phyloP scores from a whole-genome alignment of 2,329 filamentous ascomycete species.

The Botrytis elliptica region DNA sequence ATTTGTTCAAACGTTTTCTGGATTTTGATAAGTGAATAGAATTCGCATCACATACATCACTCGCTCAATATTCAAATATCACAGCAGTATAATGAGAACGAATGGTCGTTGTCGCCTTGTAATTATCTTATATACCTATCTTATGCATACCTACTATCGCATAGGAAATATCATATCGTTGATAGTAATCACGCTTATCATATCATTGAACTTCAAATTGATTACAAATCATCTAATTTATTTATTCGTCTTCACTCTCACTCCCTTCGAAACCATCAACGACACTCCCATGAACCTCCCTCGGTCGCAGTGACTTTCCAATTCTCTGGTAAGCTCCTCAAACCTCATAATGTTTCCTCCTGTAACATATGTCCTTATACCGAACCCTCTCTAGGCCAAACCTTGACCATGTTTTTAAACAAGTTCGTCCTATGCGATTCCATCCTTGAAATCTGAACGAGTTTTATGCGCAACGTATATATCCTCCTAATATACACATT shows the following conservation, averaged over 20 bases:
- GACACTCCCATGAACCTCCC: neutral
- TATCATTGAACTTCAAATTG: neutral
- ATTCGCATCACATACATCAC: neutral
- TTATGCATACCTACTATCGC: neutral
- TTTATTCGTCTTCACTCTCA: neutral
- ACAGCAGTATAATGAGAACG: neutral
- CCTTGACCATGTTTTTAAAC: neutral
- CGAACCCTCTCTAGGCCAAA: neutral
- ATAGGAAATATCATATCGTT: neutral
- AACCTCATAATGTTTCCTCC: too few species aligned
- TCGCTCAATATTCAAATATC: neutral
- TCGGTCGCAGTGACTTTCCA: neutral
- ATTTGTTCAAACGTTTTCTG: neutral
- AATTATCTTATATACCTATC: neutral
- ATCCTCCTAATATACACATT: neutral
- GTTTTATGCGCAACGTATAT: neutral
- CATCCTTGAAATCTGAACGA: neutral
- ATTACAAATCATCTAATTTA: neutral
- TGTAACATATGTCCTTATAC: neutral
- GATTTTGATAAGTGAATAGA: neutral
- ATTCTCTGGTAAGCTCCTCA: constrained; percentile 5
- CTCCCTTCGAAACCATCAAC: neutral
- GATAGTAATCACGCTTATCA: neutral
- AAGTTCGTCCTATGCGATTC: neutral
- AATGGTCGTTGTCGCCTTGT: neutral